Evolutionary conservation across 257 asterid genomes (phyloP).

Genomic region (Echium plantagineum): DNA sequence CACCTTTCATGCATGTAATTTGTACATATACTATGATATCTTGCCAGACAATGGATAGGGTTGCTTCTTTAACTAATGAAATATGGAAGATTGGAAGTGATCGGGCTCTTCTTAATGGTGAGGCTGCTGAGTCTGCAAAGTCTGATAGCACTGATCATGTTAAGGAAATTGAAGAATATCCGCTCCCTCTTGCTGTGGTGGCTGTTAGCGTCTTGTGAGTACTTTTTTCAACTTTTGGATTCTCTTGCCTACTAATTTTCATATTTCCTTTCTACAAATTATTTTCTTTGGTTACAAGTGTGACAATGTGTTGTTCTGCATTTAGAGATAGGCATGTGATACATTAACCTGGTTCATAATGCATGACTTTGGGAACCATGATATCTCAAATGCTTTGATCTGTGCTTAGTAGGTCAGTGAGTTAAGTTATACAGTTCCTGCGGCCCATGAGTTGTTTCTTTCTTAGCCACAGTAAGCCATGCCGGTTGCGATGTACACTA

Average conservation of each 20-base stretch:
- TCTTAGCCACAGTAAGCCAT: too few relatives aligned
- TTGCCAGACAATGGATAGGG: slow-evolving; percentile 58
- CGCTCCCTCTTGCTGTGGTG: slow-evolving; percentile 67
- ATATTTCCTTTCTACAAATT: neutral
- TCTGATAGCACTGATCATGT: slow-evolving; percentile 29
- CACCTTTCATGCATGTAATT: neutral
- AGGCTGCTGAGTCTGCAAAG: slow-evolving; percentile 12
- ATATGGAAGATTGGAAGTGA: slow-evolving; percentile 58
- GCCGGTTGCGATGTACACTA: too few relatives aligned
- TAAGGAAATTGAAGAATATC: slow-evolving; percentile 79
- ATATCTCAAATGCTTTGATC: neutral
- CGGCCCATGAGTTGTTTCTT: neutral
- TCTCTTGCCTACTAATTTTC: neutral
- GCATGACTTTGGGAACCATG: neutral
- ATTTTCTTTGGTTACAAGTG: neutral
- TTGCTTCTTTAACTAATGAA: slow-evolving; percentile 51
- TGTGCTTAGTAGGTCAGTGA: neutral
- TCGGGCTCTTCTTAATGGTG: slow-evolving; percentile 14
- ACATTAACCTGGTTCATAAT: neutral
- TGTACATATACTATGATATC: slow-evolving; percentile 2
- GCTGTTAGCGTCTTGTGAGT: slow-evolving; percentile 96
- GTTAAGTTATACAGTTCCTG: neutral
- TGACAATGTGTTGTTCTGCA: neutral
- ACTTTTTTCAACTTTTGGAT: neutral
- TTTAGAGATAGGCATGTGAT: neutral